Evolutionary conservation across 768 basidiomycete genomes (phyloP).

Genomic region (Trametopsis cervina): DNA sequence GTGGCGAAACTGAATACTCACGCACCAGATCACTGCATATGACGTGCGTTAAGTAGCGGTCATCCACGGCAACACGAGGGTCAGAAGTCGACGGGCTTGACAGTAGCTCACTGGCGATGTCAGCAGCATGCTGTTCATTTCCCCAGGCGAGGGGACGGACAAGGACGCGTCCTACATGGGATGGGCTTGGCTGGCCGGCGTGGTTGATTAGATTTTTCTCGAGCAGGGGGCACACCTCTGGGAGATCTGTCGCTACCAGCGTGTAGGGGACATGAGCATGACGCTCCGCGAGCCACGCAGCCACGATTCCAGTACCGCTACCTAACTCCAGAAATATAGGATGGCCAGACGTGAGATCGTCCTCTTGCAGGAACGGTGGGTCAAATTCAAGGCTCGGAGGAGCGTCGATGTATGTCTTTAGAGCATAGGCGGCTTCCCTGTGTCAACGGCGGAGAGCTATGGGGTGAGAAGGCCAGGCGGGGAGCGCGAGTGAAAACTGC

Average conservation of each 20-base stretch:
- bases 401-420: slow-evolving; percentile 17
- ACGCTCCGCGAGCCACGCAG: slow-evolving; percentile 29
- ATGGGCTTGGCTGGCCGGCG: slow-evolving; percentile 2
- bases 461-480: slow-evolving; percentile 1
- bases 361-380: slow-evolving; percentile 28
- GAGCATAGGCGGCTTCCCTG: slow-evolving; percentile 24
- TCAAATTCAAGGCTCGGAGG: slow-evolving; percentile 24
- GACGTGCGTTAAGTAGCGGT: slow-evolving; percentile 47
- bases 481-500: background rate
- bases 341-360: slow-evolving; percentile 15
- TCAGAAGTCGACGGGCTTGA: background rate
- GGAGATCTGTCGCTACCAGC: slow-evolving; percentile 65
- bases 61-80: background rate
- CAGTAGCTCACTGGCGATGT: slow-evolving; percentile 34
- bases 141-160: slow-evolving; percentile 74
- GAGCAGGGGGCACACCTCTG: slow-evolving; percentile 57
- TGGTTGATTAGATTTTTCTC: slow-evolving; percentile 29
- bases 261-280: slow-evolving; percentile 14
- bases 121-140: slow-evolving; percentile 32
- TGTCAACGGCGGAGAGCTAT: background rate
- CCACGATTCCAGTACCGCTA: slow-evolving; percentile 67
- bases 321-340: slow-evolving; percentile 62
- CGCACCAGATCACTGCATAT: slow-evolving; percentile 77
- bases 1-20: too few relatives aligned
- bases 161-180: slow-evolving; percentile 25